Conservation (phyloP, 2,329 filamentous ascomycete genomes). For the Pseudogymnoascus sp. region DNA sequence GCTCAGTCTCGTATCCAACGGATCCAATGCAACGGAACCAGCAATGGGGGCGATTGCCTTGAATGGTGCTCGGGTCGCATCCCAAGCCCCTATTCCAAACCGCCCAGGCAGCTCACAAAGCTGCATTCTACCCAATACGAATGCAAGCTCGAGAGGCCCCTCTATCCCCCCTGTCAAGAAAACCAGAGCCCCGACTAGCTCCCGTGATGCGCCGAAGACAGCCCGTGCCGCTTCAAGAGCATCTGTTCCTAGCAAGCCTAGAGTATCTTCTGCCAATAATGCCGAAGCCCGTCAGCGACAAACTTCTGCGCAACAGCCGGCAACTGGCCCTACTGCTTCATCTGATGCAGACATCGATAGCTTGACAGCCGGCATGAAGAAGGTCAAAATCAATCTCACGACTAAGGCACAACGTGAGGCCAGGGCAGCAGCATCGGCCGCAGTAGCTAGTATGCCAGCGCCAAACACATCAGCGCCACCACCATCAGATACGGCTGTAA, state of each 20-base stretch:
- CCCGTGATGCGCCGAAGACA: constrained; percentile 33
- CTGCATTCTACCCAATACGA: constrained; percentile 33
- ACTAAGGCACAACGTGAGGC: constrained; percentile 49
- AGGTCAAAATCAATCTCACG: constrained; percentile 53
- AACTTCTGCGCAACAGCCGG: not conserved
- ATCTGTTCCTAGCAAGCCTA: constrained; percentile 2
- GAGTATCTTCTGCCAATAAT: not conserved
- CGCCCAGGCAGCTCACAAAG: constrained; percentile 36
- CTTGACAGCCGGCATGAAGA: constrained; percentile 51
- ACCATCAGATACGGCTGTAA: constrained; percentile 11
- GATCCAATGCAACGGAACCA: constrained; percentile 23
- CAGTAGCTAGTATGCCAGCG: constrained; percentile 18
- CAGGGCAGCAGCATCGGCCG: constrained; percentile 30
- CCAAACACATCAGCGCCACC: constrained; percentile 14
- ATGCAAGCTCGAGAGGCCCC: constrained; percentile 34
- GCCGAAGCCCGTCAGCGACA: not conserved
- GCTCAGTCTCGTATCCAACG: constrained; percentile 38
- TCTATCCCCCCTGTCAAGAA: constrained; percentile 45
- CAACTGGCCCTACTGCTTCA: not conserved
- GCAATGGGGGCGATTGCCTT: constrained; percentile 15
- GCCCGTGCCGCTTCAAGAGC: constrained; percentile 15
- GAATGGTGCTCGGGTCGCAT: constrained; percentile 17
- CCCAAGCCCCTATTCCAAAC: constrained; percentile 8
- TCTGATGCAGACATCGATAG: constrained; percentile 38
- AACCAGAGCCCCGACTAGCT: constrained; percentile 40